phyloP scores from a whole-genome alignment of 768 basidiomycete genomes.

The Amanita pallidorosea region DNA sequence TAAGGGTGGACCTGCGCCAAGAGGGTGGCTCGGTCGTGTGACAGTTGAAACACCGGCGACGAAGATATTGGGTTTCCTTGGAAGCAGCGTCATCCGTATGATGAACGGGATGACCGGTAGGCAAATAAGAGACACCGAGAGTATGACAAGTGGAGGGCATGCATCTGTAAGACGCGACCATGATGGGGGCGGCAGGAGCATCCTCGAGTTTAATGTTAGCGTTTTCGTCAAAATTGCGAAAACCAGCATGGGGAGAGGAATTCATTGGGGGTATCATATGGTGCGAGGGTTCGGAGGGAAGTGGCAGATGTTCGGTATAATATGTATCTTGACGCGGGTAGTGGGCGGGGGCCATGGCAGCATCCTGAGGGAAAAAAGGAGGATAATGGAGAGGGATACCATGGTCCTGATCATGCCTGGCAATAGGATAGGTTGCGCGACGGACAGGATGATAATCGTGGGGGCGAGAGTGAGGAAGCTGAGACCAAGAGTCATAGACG shows the following conservation, averaged over 20 bases:
- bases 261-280: constrained; percentile 24
- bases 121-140: constrained; percentile 26
- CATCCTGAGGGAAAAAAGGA: constrained; percentile 33
- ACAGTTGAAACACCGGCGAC: constrained; percentile 83
- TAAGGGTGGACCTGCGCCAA: constrained; percentile 82
- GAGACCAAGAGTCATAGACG: constrained; percentile 10
- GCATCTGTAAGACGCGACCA: constrained; percentile 53
- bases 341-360: constrained; percentile 26
- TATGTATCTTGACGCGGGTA: constrained; percentile 23
- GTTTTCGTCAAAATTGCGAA: constrained; percentile 37
- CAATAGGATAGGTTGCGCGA: constrained; percentile 68
- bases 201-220: constrained; percentile 60
- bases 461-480: constrained; percentile 17
- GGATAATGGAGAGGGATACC: constrained; percentile 25
- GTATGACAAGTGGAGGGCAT: constrained; percentile 19
- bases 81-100: constrained; percentile 87
- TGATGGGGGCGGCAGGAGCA: constrained; percentile 30
- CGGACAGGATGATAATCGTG: constrained; percentile 43
- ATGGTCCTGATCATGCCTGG: constrained; percentile 59
- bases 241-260: constrained; percentile 31
- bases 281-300: constrained; percentile 17
- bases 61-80: constrained; percentile 86
- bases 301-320: constrained; percentile 22
- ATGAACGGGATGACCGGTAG: constrained; percentile 57
- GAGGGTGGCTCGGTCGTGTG: constrained; percentile 85